phyloP scores from a whole-genome alignment of 306 rosid genomes.

The Lotus japonicus region DNA sequence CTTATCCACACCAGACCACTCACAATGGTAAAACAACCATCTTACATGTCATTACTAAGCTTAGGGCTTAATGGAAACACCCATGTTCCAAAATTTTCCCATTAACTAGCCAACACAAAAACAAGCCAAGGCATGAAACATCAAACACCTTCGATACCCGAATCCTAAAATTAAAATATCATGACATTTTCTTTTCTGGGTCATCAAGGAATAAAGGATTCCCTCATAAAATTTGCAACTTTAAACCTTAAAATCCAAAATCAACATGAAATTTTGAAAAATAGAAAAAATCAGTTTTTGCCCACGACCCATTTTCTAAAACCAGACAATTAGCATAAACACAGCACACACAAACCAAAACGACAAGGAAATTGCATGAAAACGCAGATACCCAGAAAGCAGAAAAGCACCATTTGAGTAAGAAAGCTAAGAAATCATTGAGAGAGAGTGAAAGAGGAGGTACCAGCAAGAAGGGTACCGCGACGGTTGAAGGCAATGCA shows the following conservation, averaged over 20 bases:
- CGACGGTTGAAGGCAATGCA: constrained; percentile 92
- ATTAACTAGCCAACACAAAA: too few relatives aligned
- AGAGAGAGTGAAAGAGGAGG: background rate
- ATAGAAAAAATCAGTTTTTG: background rate
- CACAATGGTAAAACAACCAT: background rate
- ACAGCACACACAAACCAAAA: background rate
- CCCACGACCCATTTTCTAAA: background rate
- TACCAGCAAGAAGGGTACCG: constrained; percentile 97
- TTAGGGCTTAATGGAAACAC: too few relatives aligned
- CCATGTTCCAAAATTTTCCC: too few relatives aligned
- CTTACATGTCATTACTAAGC: too few relatives aligned
- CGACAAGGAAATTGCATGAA: background rate
- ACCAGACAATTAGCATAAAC: background rate
- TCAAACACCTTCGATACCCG: background rate
- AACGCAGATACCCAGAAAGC: background rate
- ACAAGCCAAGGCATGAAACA: background rate
- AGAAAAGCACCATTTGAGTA: too few relatives aligned
- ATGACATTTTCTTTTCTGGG: background rate
- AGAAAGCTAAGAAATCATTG: background rate
- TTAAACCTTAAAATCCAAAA: background rate
- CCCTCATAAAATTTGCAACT: background rate
- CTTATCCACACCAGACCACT: background rate
- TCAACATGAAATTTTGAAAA: background rate
- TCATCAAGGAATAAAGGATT: background rate
- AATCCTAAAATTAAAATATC: background rate